These are phyloP conservation scores for Neohortaea acidophila DNA, from an alignment of 495 filamentous ascomycete genomes.

Conservation along the genomic window DNA sequence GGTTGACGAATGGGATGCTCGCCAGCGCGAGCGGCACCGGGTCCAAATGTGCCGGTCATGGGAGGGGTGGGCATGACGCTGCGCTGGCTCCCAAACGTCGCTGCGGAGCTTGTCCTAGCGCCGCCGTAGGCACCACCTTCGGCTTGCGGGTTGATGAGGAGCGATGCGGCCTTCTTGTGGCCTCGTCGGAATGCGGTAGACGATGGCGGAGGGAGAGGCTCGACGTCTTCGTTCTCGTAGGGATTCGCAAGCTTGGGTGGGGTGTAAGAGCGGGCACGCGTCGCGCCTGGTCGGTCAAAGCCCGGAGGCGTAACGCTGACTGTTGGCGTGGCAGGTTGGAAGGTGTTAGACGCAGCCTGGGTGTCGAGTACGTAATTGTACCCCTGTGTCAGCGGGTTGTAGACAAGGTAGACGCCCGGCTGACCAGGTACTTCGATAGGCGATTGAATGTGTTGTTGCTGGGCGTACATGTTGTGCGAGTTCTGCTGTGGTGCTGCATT, in stretches of 20 bases:
- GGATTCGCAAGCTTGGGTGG: conserved; percentile 56
- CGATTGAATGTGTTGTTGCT: conserved; percentile 60
- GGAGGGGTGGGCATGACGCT: conserved; percentile 57
- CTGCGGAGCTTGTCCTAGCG: conserved; percentile 48
- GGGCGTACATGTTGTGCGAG: conserved; percentile 44
- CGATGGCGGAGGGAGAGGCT: conserved; percentile 63
- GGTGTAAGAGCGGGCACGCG: conserved; percentile 42
- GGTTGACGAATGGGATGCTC: conserved; percentile 92
- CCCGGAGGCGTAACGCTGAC: conserved; percentile 20
- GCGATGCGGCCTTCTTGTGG: conserved; percentile 81
- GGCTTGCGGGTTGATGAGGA: conserved; percentile 45
- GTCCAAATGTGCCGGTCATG: conserved; percentile 74
- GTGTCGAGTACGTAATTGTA: conserved; percentile 54
- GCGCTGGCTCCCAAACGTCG: conserved; percentile 30
- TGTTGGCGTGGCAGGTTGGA: conserved; percentile 37
- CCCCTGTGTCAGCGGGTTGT: conserved; percentile 69
- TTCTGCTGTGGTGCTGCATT: conserved; percentile 29
- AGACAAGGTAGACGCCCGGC: conserved; percentile 63
- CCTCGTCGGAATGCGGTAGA: conserved; percentile 77
- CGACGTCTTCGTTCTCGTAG: conserved; percentile 35
- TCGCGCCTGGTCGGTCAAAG: conserved; percentile 28
- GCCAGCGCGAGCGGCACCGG: conserved; percentile 80
- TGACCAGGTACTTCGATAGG: conserved; percentile 53
- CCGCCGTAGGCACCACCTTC: conserved; percentile 43
- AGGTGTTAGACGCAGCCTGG: conserved; percentile 16